Conservation (phyloP, 768 basidiomycete genomes). For the Botryobasidium botryosum region DNA sequence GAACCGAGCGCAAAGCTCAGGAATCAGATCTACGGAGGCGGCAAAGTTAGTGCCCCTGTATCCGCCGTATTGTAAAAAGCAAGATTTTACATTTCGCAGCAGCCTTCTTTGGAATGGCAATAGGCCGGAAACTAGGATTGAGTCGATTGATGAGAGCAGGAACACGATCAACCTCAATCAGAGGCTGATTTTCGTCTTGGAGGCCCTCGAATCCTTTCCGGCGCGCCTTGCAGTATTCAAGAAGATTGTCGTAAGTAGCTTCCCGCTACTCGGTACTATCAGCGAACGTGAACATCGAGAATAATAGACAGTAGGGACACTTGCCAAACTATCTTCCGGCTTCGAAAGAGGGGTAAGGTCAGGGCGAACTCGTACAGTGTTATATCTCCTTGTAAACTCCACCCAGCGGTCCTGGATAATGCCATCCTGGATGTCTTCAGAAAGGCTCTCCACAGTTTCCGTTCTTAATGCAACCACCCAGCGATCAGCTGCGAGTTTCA, state of each 20-base stretch:
- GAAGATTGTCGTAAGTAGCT: conserved; percentile 36
- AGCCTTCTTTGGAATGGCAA: conserved; percentile 18
- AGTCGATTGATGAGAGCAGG: conserved; percentile 38
- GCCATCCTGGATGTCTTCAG: conserved; percentile 38
- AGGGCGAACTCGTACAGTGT: conserved; percentile 33
- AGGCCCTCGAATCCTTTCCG: conserved; percentile 47
- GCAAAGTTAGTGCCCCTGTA: neutral
- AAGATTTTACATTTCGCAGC: conserved; percentile 48
- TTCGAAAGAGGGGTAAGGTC: conserved; percentile 64
- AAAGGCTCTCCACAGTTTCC: conserved; percentile 22
- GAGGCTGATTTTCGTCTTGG: conserved; percentile 44
- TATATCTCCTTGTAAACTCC: conserved; percentile 62
- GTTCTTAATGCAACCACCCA: conserved; percentile 35
- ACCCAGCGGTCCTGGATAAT: conserved; percentile 59
- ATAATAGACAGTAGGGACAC: conserved; percentile 17
- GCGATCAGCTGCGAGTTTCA: conserved; percentile 33
- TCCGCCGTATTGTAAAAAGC: neutral
- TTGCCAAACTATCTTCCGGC: conserved; percentile 43
- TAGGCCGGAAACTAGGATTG: neutral
- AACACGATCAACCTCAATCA: conserved; percentile 48
- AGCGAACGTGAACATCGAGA: conserved; percentile 4
- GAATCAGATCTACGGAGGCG: conserved; percentile 49
- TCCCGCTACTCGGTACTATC: conserved; percentile 33
- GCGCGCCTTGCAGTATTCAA: conserved; percentile 48
- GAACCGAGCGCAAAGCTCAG: conserved; percentile 60